Base-by-base conservation (phyloP, 2,329 filamentous ascomycete genomes). In the Apiospora rasikravindrae region DNA sequence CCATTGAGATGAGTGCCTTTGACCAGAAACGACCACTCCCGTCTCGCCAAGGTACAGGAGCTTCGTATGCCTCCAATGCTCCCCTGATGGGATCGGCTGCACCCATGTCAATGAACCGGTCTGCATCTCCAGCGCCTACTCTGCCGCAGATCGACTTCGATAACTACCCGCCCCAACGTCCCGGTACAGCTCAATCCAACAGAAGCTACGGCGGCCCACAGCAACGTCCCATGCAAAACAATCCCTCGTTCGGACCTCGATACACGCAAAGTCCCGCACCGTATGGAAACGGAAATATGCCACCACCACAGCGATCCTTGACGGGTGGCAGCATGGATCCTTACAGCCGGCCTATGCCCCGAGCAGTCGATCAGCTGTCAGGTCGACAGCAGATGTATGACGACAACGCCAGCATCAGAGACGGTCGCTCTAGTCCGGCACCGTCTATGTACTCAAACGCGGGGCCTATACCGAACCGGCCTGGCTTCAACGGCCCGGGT, bases 61-160 rank as follows among this genome's bases (percentile, higher is more conserved):
- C 92, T 0, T 85, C 87, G 0, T 92, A 90, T 77, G 88, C 86
- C 16, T 90, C 92, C 2, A 89, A 91, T 73, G 87, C 89, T 10
- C 89, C 92, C 0, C 85, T 94, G 7, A 82, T 93, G 49, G 82
- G 84, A 24, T 85, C 88, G 73, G 90, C 91, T 7, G 86, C 87
- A 44, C 86, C 87, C 8, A 92, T 92, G 88, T 90, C 90, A 26
- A 87, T 86, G 77, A 78, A 78, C 29, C 79, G 82, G 51, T 75
- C 82, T 8, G 78, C 79, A 5, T 84, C 84, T 1, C 83, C 83
- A 2, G 81, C 77, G 6, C 81, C 83, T 44, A 77, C 81, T 44
- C 70, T 85, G 14, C 81, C 83, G n/a, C 74, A 75, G 8, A 72
- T 82, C 37, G 78, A 81, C 47, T 45, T 79, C 24, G 75, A 71